These are phyloP conservation scores for Lentinus tigrinus DNA, from an alignment of 768 basidiomycete genomes.

Conservation along the genomic window DNA sequence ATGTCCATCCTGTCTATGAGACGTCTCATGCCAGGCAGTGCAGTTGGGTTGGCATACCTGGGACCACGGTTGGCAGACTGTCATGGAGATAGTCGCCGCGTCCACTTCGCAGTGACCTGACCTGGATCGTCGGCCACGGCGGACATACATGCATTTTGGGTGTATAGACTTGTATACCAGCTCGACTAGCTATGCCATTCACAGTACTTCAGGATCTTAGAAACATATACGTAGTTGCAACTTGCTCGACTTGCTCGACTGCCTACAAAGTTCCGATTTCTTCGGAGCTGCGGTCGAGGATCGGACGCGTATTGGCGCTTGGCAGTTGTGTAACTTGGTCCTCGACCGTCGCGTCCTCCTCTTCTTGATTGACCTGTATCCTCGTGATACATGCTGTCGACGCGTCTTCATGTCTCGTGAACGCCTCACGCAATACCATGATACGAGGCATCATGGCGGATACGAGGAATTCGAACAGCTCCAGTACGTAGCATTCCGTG, in stretches of 20 bases:
- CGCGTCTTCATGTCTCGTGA: constrained; percentile 13
- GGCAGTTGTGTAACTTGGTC: neutral
- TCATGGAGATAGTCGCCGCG: too few species aligned
- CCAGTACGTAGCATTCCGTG: constrained; percentile 16
- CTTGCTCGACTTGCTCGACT: too few species aligned
- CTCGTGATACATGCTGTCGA: neutral
- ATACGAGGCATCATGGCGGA: constrained; percentile 5
- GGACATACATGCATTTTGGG: too few species aligned
- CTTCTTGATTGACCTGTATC: neutral
- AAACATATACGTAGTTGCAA: too few species aligned
- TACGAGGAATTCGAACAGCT: constrained; percentile 25
- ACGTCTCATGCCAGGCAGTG: neutral
- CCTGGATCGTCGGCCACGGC: too few species aligned
- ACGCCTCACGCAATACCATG: constrained; percentile 7
- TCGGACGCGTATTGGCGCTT: neutral
- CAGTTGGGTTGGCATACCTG: too few species aligned
- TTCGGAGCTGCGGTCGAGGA: neutral
- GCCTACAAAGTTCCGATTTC: too few species aligned
- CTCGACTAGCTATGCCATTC: too few species aligned
- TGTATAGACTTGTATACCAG: too few species aligned
- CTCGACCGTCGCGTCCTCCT: neutral
- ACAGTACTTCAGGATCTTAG: too few species aligned
- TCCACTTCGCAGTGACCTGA: too few species aligned
- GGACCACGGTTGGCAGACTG: too few species aligned
- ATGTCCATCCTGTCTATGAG: neutral